These are phyloP conservation scores for Fennellomyces sp. DNA, from an alignment of 371 early-diverging fungal genomes.

Conservation along the genomic window DNA sequence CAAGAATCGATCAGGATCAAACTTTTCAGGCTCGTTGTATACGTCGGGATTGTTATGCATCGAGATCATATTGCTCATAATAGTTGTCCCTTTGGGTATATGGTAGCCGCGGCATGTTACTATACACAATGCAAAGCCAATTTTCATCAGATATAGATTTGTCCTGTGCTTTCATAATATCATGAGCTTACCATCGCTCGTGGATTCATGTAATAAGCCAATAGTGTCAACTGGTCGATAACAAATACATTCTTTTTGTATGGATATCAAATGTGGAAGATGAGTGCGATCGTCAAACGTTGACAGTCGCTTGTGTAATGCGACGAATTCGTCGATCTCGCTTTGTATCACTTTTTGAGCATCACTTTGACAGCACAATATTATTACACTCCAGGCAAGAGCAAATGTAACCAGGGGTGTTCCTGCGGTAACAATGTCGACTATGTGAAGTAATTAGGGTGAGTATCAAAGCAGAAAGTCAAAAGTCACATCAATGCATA, in stretches of 20 bases:
- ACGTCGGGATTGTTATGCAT: conserved; percentile 15
- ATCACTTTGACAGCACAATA: conserved; percentile 15
- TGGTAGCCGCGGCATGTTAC: conserved; percentile 22
- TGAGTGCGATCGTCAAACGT: conserved; percentile 14
- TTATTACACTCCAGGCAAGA: conserved; percentile 11
- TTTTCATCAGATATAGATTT: background rate
- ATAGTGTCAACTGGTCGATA: conserved; percentile 13
- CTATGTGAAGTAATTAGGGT: conserved; percentile 7
- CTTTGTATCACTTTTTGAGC: conserved; percentile 15
- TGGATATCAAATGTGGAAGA: conserved; percentile 13
- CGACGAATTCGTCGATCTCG: conserved; percentile 17
- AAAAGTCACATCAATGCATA: conserved; percentile 9
- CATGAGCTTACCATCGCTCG: conserved; percentile 19
- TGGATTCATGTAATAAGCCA: conserved; percentile 17
- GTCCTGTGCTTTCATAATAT: background rate
- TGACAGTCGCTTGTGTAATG: conserved; percentile 14
- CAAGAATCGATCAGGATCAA: conserved; percentile 25
- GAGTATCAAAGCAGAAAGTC: no score
- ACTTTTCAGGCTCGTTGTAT: conserved; percentile 14
- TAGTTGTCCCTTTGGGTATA: conserved; percentile 33
- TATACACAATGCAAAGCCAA: background rate
- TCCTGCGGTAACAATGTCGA: conserved; percentile 19
- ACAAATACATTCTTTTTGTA: conserved; percentile 26
- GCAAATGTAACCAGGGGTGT: conserved; percentile 11
- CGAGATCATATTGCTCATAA: conserved; percentile 21